Evolutionary conservation across 2,329 filamentous ascomycete genomes (phyloP).

Genomic region (Xylariaceae sp.): DNA sequence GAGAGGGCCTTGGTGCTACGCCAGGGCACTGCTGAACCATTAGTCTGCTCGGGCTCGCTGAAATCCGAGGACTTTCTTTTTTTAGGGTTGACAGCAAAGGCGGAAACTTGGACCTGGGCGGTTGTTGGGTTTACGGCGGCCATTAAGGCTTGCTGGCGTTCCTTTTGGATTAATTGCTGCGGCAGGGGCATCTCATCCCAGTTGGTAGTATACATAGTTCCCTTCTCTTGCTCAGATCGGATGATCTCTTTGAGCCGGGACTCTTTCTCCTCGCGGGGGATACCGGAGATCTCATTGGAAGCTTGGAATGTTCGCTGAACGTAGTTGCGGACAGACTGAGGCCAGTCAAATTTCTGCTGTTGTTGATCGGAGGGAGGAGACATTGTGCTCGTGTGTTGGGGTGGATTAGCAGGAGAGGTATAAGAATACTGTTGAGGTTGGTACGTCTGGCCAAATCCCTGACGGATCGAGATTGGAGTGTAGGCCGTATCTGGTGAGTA

Average conservation of each 20-base stretch:
- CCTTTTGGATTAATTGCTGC: slow-evolving; percentile 79
- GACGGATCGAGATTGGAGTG: slow-evolving; percentile 51
- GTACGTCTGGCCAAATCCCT: slow-evolving; percentile 43
- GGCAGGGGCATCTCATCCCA: slow-evolving; percentile 86
- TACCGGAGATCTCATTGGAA: slow-evolving; percentile 68
- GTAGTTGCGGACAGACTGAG: slow-evolving; percentile 81
- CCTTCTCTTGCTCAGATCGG: slow-evolving; percentile 76
- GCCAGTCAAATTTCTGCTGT: slow-evolving; percentile 75
- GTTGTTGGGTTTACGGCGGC: slow-evolving; percentile 30
- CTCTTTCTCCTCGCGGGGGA: slow-evolving; percentile 76
- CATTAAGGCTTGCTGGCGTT: slow-evolving; percentile 61
- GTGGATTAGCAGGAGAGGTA: slow-evolving; percentile 42
- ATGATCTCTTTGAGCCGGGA: slow-evolving; percentile 85
- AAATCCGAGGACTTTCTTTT: slow-evolving; percentile 84
- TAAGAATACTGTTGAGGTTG: slow-evolving; percentile 41
- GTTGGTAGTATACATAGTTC: slow-evolving; percentile 74
- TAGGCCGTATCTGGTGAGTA: slow-evolving; percentile 47
- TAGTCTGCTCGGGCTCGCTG: slow-evolving; percentile 55
- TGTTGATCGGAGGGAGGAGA: slow-evolving; percentile 45
- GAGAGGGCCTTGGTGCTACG: slow-evolving; percentile 65
- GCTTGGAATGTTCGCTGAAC: slow-evolving; percentile 87
- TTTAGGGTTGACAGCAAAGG: slow-evolving; percentile 53
- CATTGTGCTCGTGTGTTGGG: slow-evolving; percentile 37
- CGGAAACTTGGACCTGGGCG: slow-evolving; percentile 22
- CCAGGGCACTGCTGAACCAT: slow-evolving; percentile 72